Evolutionary conservation across 2,329 filamentous ascomycete species (phyloP).

Genomic region (Furcasterigmium furcatum): DNA sequence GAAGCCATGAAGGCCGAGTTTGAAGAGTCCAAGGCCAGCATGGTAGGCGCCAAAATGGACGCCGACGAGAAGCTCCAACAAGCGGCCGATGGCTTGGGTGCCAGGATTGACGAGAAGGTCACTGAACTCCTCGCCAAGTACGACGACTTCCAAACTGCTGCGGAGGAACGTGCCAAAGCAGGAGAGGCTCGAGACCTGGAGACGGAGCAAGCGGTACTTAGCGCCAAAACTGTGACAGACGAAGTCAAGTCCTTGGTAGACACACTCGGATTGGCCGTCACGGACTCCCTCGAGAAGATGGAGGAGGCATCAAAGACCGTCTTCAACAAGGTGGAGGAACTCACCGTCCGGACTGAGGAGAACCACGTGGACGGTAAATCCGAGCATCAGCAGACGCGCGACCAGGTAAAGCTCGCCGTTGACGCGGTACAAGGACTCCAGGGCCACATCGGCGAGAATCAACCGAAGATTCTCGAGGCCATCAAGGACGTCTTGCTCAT

Average conservation of each 20-base stretch:
- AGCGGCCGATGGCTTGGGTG: slow-evolving; percentile 48
- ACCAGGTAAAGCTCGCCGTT: slow-evolving; percentile 74
- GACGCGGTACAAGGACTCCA: slow-evolving; percentile 73
- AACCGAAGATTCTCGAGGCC: slow-evolving; percentile 83
- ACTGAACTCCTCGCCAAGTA: slow-evolving; percentile 81
- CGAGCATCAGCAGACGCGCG: slow-evolving; percentile 79
- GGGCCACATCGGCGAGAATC: slow-evolving; percentile 74
- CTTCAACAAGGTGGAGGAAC: slow-evolving; percentile 77
- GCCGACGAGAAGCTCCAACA: slow-evolving; percentile 72
- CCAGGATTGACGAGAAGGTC: slow-evolving; percentile 63
- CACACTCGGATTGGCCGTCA: slow-evolving; percentile 76
- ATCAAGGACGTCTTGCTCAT: slow-evolving; percentile 82
- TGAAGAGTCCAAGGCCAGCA: slow-evolving; percentile 77
- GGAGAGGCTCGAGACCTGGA: slow-evolving; percentile 71
- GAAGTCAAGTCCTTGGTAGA: slow-evolving; percentile 86
- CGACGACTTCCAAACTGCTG: slow-evolving; percentile 73
- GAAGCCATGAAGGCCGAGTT: slow-evolving; percentile 82
- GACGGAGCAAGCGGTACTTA: slow-evolving; percentile 69
- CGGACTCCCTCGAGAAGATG: slow-evolving; percentile 82
- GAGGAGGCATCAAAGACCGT: slow-evolving; percentile 84
- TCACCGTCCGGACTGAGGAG: slow-evolving; percentile 73
- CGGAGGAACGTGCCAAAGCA: slow-evolving; percentile 71
- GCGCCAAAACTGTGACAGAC: slow-evolving; percentile 77
- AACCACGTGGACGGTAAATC: slow-evolving; percentile 68
- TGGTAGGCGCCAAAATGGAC: slow-evolving; percentile 79